These are phyloP conservation scores for Inga oerstediana DNA, from an alignment of 306 rosid species.

Conservation along the genomic window DNA sequence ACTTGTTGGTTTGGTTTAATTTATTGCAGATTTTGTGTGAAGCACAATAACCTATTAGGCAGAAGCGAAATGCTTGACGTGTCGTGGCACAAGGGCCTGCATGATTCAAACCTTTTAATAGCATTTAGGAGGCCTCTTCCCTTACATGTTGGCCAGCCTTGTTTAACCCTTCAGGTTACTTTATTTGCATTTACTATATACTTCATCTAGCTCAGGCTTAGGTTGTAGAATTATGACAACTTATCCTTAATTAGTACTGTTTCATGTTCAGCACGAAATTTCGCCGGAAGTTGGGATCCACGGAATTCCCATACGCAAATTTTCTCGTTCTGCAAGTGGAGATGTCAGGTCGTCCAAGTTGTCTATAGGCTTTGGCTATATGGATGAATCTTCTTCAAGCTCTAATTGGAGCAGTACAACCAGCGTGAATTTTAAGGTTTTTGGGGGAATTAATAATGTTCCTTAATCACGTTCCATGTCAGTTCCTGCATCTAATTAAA, in stretches of 20 bases:
- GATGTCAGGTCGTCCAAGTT: slow-evolving; percentile 61
- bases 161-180: slow-evolving; percentile 54
- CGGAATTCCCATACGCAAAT: slow-evolving; percentile 61
- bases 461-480: not conserved
- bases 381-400: slow-evolving; percentile 62
- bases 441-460: not conserved
- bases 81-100: slow-evolving; percentile 61
- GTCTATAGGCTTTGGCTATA: slow-evolving; percentile 56
- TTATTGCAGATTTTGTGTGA: slow-evolving; percentile 55
- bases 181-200: not conserved
- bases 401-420: slow-evolving; percentile 66
- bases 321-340: slow-evolving; percentile 55
- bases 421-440: slow-evolving; percentile 61
- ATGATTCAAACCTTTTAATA: slow-evolving; percentile 62
- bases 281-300: slow-evolving; percentile 70
- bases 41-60: slow-evolving; percentile 61
- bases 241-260: not conserved
- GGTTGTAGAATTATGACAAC: not conserved
- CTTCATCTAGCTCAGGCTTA: not conserved
- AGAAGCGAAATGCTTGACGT: slow-evolving; percentile 69
- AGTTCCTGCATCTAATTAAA: slow-evolving; percentile 1
- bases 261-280: slow-evolving; percentile 52
- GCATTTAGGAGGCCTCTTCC: slow-evolving; percentile 61
- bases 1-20: slow-evolving; percentile 1
- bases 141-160: slow-evolving; percentile 49